Base-by-base conservation (phyloP, 2,329 filamentous ascomycete species). In the Septoria petroselini region DNA sequence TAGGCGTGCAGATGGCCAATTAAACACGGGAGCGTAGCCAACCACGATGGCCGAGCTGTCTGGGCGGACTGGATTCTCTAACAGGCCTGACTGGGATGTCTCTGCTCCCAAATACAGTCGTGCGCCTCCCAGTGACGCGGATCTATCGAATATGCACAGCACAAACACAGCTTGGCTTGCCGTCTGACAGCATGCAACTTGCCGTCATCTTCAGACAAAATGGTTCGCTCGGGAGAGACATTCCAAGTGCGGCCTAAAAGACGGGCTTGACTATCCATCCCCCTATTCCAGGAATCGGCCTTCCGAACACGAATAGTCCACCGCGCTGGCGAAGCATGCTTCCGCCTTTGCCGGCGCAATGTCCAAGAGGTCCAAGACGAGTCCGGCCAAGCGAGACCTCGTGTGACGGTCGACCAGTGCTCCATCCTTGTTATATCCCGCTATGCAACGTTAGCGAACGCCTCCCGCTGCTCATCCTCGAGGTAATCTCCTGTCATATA, bases 311-410 rank as follows among this genome's bases (percentile, higher is more conserved):
- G 50, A 41, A 46, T 25, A 14, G 17, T 31, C 29, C 35, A 42
- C 30, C 15, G 33, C 42, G 38, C 42, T 25, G 38, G 34, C 43
- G 38, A 37, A 38, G 33, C 21, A 31, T 33, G 33, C 37, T 37
- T 23, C 38, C 27, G 43, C 19, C 31, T 39, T 31, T 17, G 14
- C 38, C 14, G 38, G n/a, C 27, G 12, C 31, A 34, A 18, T 48
- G 40, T 33, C 27, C 44, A 42, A 25, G 18, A 40, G 33, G 40
- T 19, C 30, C 44, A 29, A n/a, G n/a, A n/a, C 27, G 25, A 31
- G 44, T 23, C 30, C 46, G 37, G 43, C 48, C 52, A 54, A 50
- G 52, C 48, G 43, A 54, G 47, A 25, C 48, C 52, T 50, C 47
- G 47, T 50, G 47, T 54, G 25, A 40, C 43, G 17, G 31, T 38